Evolutionary conservation across 306 rosid species (phyloP).

Genomic region (Dalbergia cochinchinensis): DNA sequence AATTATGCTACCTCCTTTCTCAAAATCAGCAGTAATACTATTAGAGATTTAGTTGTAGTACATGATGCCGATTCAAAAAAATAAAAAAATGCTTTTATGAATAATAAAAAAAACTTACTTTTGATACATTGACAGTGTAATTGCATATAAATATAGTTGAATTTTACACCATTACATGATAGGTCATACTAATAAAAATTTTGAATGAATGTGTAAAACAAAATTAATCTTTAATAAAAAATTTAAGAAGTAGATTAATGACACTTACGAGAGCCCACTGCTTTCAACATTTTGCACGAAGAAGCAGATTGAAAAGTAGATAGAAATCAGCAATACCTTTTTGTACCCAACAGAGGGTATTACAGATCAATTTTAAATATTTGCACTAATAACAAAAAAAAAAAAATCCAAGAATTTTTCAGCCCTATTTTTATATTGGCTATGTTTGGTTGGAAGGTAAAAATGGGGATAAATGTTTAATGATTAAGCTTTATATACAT

Average conservation of each 20-base stretch:
- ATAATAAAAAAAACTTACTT: too few relatives aligned
- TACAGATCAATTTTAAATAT: background rate
- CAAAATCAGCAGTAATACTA: background rate
- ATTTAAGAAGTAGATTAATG: background rate
- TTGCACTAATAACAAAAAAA: background rate
- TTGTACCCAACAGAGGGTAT: background rate
- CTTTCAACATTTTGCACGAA: background rate
- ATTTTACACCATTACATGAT: too few relatives aligned
- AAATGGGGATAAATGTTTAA: too few relatives aligned
- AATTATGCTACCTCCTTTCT: background rate
- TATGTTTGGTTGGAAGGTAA: too few relatives aligned
- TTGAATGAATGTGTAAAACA: too few relatives aligned
- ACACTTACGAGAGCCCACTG: background rate
- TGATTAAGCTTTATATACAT: too few relatives aligned
- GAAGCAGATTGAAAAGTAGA: background rate
- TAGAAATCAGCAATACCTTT: background rate
- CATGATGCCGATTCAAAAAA: background rate
- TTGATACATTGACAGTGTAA: too few relatives aligned
- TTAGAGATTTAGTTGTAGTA: background rate
- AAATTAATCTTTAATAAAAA: too few relatives aligned
- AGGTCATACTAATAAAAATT: too few relatives aligned
- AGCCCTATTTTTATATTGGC: background rate
- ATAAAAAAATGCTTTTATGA: background rate
- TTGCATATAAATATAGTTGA: too few relatives aligned
- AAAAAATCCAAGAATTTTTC: background rate